Evolutionary conservation across 1,139 yeast species (phyloP).

Genomic region (Pichia sp.): DNA sequence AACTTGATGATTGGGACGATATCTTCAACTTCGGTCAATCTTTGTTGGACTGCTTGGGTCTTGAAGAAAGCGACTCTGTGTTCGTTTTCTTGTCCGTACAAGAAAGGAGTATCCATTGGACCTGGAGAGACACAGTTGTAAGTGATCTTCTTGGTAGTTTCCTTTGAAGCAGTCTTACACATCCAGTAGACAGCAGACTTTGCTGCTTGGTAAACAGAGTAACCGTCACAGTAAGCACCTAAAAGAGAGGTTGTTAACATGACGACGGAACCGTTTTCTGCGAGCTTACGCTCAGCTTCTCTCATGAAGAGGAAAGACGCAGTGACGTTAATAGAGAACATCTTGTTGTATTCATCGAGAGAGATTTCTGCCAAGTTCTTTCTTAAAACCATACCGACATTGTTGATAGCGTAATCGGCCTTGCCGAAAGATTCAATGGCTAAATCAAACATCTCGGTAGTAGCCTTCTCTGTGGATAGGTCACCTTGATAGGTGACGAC

Average conservation of each 20-base stretch:
- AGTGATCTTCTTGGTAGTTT: constrained; percentile 47
- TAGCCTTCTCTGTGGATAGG: constrained; percentile 43
- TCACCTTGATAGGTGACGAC: constrained; percentile 47
- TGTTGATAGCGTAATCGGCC: constrained; percentile 63
- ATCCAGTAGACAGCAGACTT: constrained; percentile 63
- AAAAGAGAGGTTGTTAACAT: constrained; percentile 60
- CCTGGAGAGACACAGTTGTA: constrained; percentile 67
- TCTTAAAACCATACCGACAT: constrained; percentile 65
- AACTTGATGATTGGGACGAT: constrained; percentile 63
- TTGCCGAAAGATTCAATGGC: constrained; percentile 47
- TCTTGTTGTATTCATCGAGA: constrained; percentile 52
- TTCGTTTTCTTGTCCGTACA: constrained; percentile 57
- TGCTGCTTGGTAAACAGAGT: constrained; percentile 58
- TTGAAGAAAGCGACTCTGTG: constrained; percentile 56
- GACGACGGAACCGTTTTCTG: constrained; percentile 54
- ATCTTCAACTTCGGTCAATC: constrained; percentile 58
- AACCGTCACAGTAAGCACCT: constrained; percentile 63
- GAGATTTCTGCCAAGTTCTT: constrained; percentile 46
- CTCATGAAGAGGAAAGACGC: constrained; percentile 61
- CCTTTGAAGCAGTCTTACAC: constrained; percentile 57
- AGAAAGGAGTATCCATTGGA: constrained; percentile 72
- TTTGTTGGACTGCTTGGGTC: constrained; percentile 43
- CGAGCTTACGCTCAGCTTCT: constrained; percentile 51
- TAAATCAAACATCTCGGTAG: constrained; percentile 42
- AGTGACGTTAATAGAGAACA: constrained; percentile 56